phyloP scores from a whole-genome alignment of 192 early-diverging fungal genomes.

The Backusella circina region DNA sequence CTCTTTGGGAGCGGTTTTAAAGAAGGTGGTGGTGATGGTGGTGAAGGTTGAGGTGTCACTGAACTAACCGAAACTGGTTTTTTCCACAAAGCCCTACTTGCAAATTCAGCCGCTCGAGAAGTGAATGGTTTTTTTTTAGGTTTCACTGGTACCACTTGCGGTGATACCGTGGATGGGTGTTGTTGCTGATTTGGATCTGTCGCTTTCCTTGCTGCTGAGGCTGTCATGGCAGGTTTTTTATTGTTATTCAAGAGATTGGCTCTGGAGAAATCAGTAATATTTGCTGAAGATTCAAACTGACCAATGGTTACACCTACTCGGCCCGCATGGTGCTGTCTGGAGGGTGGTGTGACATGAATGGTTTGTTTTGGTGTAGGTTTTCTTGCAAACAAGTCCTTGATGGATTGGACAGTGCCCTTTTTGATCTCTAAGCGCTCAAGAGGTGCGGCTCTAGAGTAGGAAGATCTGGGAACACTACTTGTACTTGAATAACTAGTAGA shows the following conservation, averaged over 20 bases:
- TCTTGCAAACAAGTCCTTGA: conserved; percentile 16
- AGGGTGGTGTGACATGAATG: not conserved
- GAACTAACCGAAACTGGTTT: not conserved
- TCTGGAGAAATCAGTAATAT: not conserved
- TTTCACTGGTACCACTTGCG: not conserved
- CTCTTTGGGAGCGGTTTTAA: conserved; percentile 2
- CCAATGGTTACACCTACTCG: not conserved
- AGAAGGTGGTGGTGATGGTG: not conserved
- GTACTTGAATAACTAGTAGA: conserved; percentile 10
- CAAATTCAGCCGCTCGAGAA: conserved; percentile 7
- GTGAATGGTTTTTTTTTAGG: not conserved
- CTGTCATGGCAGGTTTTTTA: not conserved
- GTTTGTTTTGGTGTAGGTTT: not conserved
- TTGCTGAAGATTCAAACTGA: not conserved
- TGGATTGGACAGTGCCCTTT: conserved; percentile 14
- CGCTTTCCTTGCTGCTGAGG: not conserved
- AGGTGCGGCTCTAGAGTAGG: not conserved
- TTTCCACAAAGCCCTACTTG: conserved; percentile 11
- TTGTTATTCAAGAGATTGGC: not conserved
- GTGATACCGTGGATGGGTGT: not conserved
- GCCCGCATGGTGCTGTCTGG: not conserved
- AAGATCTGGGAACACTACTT: not conserved
- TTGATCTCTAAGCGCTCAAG: conserved; percentile 8
- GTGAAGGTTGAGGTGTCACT: not conserved
- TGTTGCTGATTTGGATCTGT: not conserved